Base-by-base conservation (phyloP, 352 stramenopile genomes). In the Globisporangium alternatum region DNA sequence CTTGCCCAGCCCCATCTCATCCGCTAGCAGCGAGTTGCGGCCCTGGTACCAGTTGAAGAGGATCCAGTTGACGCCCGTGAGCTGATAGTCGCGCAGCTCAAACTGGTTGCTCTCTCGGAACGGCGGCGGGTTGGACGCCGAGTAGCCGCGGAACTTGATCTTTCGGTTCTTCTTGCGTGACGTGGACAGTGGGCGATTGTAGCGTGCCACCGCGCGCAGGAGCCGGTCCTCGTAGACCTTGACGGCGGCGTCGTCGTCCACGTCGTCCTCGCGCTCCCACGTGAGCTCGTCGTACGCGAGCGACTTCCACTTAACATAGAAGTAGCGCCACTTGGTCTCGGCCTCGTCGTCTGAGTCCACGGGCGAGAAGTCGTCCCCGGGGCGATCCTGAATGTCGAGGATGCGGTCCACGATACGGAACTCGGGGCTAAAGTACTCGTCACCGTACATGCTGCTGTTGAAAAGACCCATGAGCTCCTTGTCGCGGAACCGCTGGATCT, bases 41-140 rank as follows among this genome's bases (percentile, higher is more conserved):
- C 87, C 77, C 66, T 99, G 97, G 70, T 99, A 99, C 84, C 95
- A 99, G 74, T 98, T 99, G 64, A 97, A 98, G 44, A 99, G 81
- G 74, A 99, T 92, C 98, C 98, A 99, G 67, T 99, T 99, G 2
- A 99, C 93, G 43, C 98, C 98, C 21, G 98, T 97, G 51, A 99
- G 81, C 80, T 99, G 98, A 80, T 99, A 99, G 67, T 99, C 97
- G 21, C 98, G 90, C 37, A 99, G 77, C 51, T 94, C 85, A 57
- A 96, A 84, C 2, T 56, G 60, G 53, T 91, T 77, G 4, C 72
- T 71, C 31, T 81, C 75, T 48, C 78, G 90, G 68, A 85, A 85
- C 5, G 80, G 75, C 15, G 85, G 85, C 1, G 67, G 72, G 7
- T 81, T 82, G 19, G 80, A 70, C 8, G 80, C 64, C 1, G 82